Percentiles rank a stretch among this genome's conserved stretches.
These are phyloP conservation scores for Ambrosiella xylebori DNA, from an alignment of 2,329 filamentous ascomycete genomes.

Conservation along the genomic window DNA sequence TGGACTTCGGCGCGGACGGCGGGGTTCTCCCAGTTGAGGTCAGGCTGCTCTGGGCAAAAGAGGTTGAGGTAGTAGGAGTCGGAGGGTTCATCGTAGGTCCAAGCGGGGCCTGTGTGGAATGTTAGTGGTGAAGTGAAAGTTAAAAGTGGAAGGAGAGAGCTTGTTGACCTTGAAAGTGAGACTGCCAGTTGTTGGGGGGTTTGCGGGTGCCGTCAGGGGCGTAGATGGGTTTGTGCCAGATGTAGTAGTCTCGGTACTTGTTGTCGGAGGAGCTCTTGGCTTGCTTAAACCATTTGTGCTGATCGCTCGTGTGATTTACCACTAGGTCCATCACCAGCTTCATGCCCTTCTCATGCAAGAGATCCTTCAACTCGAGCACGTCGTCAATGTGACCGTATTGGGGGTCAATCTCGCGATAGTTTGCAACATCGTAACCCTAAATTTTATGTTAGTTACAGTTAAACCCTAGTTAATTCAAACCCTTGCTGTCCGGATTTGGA, in stretches of 20 bases:
- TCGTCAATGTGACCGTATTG: conserved; percentile 51
- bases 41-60: conserved; percentile 54
- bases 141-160: neutral
- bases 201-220: conserved; percentile 38
- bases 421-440: conserved; percentile 49
- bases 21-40: conserved; percentile 61
- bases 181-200: conserved; percentile 43
- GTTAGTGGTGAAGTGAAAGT: neutral
- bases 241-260: conserved; percentile 43
- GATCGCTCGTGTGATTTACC: conserved; percentile 49
- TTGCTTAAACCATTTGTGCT: conserved; percentile 54
- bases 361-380: conserved; percentile 44
- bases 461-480: neutral
- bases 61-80: conserved; percentile 46
- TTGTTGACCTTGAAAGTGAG: conserved; percentile 10
- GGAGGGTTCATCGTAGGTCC: conserved; percentile 32
- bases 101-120: conserved; percentile 23
- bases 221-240: conserved; percentile 44
- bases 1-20: conserved; percentile 49
- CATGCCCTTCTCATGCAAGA: conserved; percentile 45
- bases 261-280: conserved; percentile 38
- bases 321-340: conserved; percentile 57
- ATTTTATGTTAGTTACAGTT: neutral
- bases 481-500: neutral
- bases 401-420: conserved; percentile 49